Conservation (phyloP, 1,139 yeast genomes). For the Suhomyces choctaworum region DNA sequence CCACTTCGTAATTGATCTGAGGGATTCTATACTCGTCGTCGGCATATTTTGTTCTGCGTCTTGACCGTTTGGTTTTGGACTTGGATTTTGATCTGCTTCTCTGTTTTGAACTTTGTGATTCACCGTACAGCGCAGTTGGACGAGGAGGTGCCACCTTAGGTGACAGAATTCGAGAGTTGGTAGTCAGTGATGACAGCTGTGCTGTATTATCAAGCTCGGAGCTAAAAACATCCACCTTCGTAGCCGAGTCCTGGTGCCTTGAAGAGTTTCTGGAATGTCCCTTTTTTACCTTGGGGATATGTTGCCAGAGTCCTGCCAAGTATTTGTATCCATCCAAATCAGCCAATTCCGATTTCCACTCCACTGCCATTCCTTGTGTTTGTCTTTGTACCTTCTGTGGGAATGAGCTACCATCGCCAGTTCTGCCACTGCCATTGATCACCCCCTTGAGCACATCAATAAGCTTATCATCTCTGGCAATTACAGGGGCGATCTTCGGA, state of each 20-base stretch:
- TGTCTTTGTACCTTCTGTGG: constrained; percentile 49
- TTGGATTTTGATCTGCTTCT: constrained; percentile 11
- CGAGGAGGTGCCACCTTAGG: constrained; percentile 27
- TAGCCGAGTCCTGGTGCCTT: constrained; percentile 1
- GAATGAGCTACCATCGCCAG: constrained; percentile 41
- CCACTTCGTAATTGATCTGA: constrained; percentile 65
- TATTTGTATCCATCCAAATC: constrained; percentile 53
- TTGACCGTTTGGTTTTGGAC: constrained; percentile 13
- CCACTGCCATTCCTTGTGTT: constrained; percentile 51
- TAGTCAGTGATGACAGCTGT: constrained; percentile 3
- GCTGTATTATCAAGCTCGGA: constrained; percentile 11
- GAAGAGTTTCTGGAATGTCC: constrained; percentile 8
- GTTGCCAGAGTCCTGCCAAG: constrained; percentile 49
- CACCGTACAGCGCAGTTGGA: constrained; percentile 17
- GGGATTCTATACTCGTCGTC: constrained; percentile 65
- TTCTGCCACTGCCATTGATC: constrained; percentile 34
- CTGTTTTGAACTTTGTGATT: background rate
- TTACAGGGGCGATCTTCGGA: constrained; percentile 36
- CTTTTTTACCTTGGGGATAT: constrained; percentile 24
- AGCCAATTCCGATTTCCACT: constrained; percentile 62
- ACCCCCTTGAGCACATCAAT: constrained; percentile 63
- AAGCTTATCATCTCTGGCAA: constrained; percentile 73
- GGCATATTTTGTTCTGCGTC: constrained; percentile 35
- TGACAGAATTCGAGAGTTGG: constrained; percentile 1
- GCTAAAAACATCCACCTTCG: constrained; percentile 14